Percentiles rank a stretch among this genome's conserved stretches.
Evolutionary conservation across 371 early-diverging fungal species (phyloP).

Genomic region (Mucor mucedo): DNA sequence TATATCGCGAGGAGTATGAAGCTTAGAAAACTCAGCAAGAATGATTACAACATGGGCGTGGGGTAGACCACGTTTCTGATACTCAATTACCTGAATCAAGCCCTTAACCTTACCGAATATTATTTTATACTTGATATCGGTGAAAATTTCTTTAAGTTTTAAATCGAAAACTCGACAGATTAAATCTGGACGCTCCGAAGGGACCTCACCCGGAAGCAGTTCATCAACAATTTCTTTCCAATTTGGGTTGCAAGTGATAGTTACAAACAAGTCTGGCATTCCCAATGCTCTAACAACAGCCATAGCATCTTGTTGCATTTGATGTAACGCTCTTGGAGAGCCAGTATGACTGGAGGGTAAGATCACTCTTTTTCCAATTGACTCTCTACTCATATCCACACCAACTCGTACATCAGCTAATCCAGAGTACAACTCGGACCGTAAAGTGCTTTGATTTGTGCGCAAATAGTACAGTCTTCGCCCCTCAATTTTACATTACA

Average conservation of each 20-base stretch:
- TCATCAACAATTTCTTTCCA: slow-evolving; percentile 35
- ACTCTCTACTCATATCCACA: too few relatives aligned
- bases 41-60: not conserved
- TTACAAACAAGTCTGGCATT: slow-evolving; percentile 26
- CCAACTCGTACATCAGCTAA: too few relatives aligned
- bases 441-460: too few relatives aligned
- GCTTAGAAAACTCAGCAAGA: not conserved
- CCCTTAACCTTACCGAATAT: slow-evolving; percentile 10
- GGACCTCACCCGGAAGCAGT: slow-evolving; percentile 15
- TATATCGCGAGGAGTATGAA: not conserved
- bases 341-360: too few relatives aligned
- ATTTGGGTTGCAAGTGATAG: slow-evolving; percentile 40
- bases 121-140: not conserved
- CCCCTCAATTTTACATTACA: too few relatives aligned
- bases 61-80: slow-evolving; percentile 13
- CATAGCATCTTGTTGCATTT: too few relatives aligned
- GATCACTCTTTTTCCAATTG: too few relatives aligned
- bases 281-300: too few relatives aligned
- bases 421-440: too few relatives aligned
- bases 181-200: slow-evolving; percentile 29
- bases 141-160: slow-evolving; percentile 18
- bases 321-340: too few relatives aligned
- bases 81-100: slow-evolving; percentile 1
- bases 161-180: slow-evolving; percentile 26
- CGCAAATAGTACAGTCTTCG: too few relatives aligned